Base-by-base conservation (phyloP, 495 filamentous ascomycete genomes). In the Penicillium atrosanguineum region DNA sequence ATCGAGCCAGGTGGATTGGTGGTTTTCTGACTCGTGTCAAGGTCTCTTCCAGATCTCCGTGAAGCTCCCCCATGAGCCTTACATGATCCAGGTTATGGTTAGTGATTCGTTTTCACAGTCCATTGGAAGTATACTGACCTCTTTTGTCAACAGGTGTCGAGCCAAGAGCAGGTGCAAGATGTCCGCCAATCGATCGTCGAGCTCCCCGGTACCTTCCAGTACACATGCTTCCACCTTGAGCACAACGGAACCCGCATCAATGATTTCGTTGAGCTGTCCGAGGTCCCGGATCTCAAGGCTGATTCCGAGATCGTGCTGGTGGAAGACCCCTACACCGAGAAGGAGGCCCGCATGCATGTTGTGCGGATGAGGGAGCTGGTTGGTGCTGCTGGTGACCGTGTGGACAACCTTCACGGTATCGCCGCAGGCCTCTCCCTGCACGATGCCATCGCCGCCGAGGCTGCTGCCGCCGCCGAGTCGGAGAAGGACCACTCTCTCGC, bases 181-280 rank as follows among this genome's bases (percentile, higher is more conserved):
- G 84, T 99, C 59, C 89, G 95, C 53, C 93, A 97, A 73, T 94
- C 94, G 26, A 87, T 99, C 64, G 87, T 96, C 69, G 95, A 99
- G 70, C 79, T 88, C 44, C 95, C 95, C n/a, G 80, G 85, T 47
- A 92, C 91, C 47, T 87, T 96, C 71, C 91, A 96, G 71, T 97
- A 97, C 76, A 93, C 95, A 38, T 99, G 95, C 77, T 99, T 99
- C 79, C 95, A 97, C 72, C 84, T 99, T 39, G 91, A 97, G 67
- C 84, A 89, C 74, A 83, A 90, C 19, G 87, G 88, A 48, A 73
- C 86, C 62, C 85, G 88, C 40, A 87, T 97, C 77, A 97, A 97
- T 68, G 95, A 99, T 73, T 97, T 92, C 59, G 76, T 93, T 50
- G 90, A 95, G 73, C 77, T 99, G 41, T 94, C 92, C 23, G 95